These are phyloP conservation scores for Populus nigra DNA, from an alignment of 345 rosid genomes.

Conservation along the genomic window DNA sequence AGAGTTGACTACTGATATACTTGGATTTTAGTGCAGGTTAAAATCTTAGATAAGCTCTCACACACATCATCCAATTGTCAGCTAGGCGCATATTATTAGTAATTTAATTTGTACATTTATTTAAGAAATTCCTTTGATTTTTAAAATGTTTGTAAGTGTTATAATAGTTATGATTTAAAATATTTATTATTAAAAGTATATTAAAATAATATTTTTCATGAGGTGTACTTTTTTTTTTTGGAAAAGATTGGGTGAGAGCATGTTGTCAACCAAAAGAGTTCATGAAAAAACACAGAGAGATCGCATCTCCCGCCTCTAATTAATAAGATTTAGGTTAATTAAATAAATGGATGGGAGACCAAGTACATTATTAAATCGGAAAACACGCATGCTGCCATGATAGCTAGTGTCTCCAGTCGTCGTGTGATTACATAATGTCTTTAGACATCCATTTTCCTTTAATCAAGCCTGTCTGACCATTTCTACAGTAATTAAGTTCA, in stretches of 20 bases:
- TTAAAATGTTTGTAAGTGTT: too few relatives aligned
- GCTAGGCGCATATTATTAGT: neutral
- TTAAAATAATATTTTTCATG: too few relatives aligned
- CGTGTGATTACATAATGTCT: too few relatives aligned
- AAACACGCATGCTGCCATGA: constrained; percentile 14
- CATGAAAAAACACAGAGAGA: too few relatives aligned
- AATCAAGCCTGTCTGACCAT: neutral
- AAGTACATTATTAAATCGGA: constrained; percentile 21
- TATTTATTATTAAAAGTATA: too few relatives aligned
- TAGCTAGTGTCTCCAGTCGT: neutral
- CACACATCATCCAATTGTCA: neutral
- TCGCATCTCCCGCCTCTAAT: too few relatives aligned
- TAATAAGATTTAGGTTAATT: neutral
- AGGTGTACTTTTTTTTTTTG: too few relatives aligned
- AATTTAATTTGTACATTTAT: neutral
- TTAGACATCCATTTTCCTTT: neutral
- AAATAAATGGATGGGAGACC: constrained; percentile 26
- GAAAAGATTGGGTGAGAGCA: too few relatives aligned
- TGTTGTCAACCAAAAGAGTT: too few relatives aligned
- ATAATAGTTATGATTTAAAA: too few relatives aligned
- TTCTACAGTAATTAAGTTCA: neutral
- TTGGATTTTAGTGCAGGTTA: constrained; percentile 6
- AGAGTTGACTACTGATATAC: constrained; percentile 19
- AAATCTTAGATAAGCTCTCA: neutral
- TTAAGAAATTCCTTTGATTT: neutral